These are phyloP conservation scores for Thraustochytrium striatum DNA, from an alignment of 352 stramenopile genomes.

Conservation along the genomic window DNA sequence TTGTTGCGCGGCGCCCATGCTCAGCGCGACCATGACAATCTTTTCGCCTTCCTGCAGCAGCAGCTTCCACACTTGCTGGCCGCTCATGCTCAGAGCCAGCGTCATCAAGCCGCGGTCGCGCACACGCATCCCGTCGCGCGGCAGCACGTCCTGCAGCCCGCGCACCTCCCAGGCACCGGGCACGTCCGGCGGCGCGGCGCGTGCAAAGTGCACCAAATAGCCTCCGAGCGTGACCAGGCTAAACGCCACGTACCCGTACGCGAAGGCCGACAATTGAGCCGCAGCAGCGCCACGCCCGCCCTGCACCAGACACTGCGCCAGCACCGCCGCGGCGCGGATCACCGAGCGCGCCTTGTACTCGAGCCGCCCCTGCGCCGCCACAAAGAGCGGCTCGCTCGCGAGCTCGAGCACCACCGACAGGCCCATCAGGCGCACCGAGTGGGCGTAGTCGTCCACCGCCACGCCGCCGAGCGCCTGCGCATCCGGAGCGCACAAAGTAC, in stretches of 20 bases:
- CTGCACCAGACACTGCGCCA: constrained; percentile 66
- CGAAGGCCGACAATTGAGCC: constrained; percentile 66
- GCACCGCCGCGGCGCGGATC: constrained; percentile 68
- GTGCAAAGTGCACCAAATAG: constrained; percentile 53
- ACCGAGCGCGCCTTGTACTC: constrained; percentile 72
- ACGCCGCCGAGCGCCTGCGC: constrained; percentile 26
- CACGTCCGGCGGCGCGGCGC: background rate
- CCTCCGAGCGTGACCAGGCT: constrained; percentile 62
- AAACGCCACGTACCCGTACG: constrained; percentile 69
- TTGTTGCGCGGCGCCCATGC: constrained; percentile 65
- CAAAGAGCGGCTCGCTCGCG: constrained; percentile 72
- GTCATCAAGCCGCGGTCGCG: constrained; percentile 62
- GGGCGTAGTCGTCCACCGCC: constrained; percentile 59
- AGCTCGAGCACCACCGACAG: constrained; percentile 70
- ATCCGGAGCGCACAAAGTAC: constrained; percentile 9
- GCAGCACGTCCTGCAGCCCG: background rate
- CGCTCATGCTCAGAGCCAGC: constrained; percentile 65
- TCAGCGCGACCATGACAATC: constrained; percentile 71
- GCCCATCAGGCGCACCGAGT: constrained; percentile 58
- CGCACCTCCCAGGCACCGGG: background rate
- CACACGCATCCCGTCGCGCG: background rate
- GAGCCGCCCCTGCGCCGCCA: constrained; percentile 72
- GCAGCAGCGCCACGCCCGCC: constrained; percentile 66
- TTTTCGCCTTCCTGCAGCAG: constrained; percentile 76
- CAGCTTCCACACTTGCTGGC: constrained; percentile 78